These are phyloP conservation scores for Rhodotorula sphaerocarpa DNA, from an alignment of 768 basidiomycete species.

Conservation along the genomic window DNA sequence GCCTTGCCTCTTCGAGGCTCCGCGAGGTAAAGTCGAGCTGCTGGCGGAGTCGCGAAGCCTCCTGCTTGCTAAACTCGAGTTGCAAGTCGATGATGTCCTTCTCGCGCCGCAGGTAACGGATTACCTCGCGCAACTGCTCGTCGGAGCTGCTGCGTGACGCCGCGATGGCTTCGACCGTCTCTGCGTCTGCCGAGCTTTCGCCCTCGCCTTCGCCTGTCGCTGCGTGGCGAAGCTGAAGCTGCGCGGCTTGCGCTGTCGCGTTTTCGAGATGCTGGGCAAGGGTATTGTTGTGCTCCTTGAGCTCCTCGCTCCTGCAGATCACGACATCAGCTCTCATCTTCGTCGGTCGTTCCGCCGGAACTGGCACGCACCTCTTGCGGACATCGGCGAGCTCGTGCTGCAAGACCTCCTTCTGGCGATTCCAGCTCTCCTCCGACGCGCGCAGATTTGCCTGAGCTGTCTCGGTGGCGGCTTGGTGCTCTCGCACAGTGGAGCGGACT, in stretches of 20 bases:
- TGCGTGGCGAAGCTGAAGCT: constrained; percentile 48
- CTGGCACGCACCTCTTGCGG: constrained; percentile 54
- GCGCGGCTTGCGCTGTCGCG: constrained; percentile 69
- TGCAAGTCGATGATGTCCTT: constrained; percentile 87
- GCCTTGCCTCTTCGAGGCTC: constrained; percentile 61
- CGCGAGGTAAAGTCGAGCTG: constrained; percentile 68
- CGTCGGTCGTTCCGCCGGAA: neutral
- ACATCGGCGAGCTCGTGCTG: constrained; percentile 71
- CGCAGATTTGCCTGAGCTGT: constrained; percentile 65
- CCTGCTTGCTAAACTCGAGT: constrained; percentile 68
- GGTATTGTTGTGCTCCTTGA: constrained; percentile 64
- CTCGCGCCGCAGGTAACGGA: constrained; percentile 75
- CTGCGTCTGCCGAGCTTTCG: constrained; percentile 27
- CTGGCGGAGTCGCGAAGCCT: constrained; percentile 62
- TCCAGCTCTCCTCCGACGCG: constrained; percentile 70
- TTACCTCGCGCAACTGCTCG: constrained; percentile 51
- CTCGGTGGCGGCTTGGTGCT: constrained; percentile 57
- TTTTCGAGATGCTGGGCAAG: constrained; percentile 78
- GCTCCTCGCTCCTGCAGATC: constrained; percentile 61
- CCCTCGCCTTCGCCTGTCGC: constrained; percentile 43
- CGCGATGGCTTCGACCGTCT: constrained; percentile 23
- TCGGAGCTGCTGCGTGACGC: constrained; percentile 47
- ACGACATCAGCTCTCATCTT: neutral
- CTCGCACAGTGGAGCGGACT: constrained; percentile 53
- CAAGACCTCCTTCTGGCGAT: constrained; percentile 63